Evolutionary conservation across 1,139 yeast species (phyloP), one percentile per base, ranked within the genome.

Genomic region (Meyerozyma athensensis): DNA sequence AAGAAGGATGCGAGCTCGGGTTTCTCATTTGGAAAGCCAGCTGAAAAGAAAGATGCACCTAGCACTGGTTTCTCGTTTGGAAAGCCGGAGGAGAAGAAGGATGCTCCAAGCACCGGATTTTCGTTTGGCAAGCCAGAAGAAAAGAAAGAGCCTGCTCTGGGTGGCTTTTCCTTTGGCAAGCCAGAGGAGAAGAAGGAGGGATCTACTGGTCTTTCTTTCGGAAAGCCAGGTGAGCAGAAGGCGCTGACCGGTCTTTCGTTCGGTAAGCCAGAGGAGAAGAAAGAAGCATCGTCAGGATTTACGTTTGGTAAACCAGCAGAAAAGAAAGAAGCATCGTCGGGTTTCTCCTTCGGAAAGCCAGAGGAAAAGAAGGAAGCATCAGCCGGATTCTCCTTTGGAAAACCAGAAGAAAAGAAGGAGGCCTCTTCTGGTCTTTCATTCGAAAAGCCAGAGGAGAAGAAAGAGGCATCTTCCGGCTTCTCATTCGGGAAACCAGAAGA

Each of bases 281-380:
- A 33, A 28, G 38, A 42, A 26, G 39, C 48, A 8, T 17, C 50
- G 7, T 41, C 48, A 12, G 48, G 52, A 12, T 39, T 41, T 6
- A 51, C 52, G 37, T 58, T 56, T 7, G 42, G 48, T 5, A 47
- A 52, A 10, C 49, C 57, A 26, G 47, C 51, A 4, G 50, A 53
- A 16, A 49, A 48, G 31, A 40, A 50, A 33, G 44, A 37, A 26
- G 35, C 35, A 7, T 39, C 46, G n/a, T 41, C 48, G 12, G 48
- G 51, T 14, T 38, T 41, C 8, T 52, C 52, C 36, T 58, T 56
- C 5, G 42, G 48, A 6, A 47, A 51, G 9, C 48, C 57, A 26
- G 47, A 50, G 5, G 50, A 53, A 16, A 49, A 48, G 33, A 40
- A 50, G 33, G 44, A 37, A 22, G 33, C 36, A 8, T 38, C 46